phyloP scores from a whole-genome alignment of 2,329 filamentous ascomycete genomes.

The Trichoderma citrinoviride region DNA sequence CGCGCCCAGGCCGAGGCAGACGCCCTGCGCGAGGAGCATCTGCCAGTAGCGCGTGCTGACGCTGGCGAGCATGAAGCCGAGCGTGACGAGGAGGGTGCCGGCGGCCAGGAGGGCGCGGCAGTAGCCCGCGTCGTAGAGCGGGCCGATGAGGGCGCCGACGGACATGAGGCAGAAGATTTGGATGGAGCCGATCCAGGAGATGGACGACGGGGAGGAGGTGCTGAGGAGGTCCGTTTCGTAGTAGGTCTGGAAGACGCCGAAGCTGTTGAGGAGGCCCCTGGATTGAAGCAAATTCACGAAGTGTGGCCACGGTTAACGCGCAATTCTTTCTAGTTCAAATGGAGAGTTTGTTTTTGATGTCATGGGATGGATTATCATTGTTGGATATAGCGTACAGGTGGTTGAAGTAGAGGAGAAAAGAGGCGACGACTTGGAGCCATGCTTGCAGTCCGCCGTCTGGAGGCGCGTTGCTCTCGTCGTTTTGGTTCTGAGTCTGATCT shows the following conservation, averaged over 20 bases:
- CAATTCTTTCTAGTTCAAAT: neutral
- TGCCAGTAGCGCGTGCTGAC: conserved; percentile 46
- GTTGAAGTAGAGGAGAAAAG: conserved; percentile 38
- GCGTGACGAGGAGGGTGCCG: conserved; percentile 38
- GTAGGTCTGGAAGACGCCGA: conserved; percentile 38
- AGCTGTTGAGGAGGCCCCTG: conserved; percentile 38
- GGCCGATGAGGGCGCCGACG: conserved; percentile 41
- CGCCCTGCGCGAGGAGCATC: conserved; percentile 39
- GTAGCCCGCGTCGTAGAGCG: conserved; percentile 44
- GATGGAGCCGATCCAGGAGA: conserved; percentile 47
- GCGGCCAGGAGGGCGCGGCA: conserved; percentile 37
- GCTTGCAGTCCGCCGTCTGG: conserved; percentile 34
- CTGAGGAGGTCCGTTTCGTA: conserved; percentile 34
- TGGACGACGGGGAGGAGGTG: conserved; percentile 30
- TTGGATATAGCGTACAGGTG: conserved; percentile 29
- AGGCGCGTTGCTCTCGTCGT: neutral
- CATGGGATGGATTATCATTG: too few relatives aligned
- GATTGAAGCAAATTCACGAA: neutral
- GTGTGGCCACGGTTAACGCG: neutral
- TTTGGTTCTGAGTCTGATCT: neutral
- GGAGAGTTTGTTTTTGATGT: neutral
- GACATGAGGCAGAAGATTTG: conserved; percentile 43
- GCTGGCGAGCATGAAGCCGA: conserved; percentile 47
- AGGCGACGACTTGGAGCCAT: conserved; percentile 39
- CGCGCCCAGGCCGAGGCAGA: conserved; percentile 41